Base-by-base conservation (phyloP, 306 rosid genomes). In the Cicer chorassanicum region DNA sequence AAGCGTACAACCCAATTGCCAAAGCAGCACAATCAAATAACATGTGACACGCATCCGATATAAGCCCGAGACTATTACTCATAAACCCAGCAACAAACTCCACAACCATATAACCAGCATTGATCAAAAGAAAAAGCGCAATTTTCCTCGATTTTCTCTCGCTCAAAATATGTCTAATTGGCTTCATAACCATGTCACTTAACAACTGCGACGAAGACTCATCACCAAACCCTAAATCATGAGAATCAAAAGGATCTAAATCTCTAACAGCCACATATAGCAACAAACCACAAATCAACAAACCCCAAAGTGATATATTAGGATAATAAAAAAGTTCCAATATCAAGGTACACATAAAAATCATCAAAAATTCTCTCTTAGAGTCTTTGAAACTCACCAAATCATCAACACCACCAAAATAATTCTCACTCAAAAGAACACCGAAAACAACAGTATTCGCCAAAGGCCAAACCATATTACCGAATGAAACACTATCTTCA, bases 1-100 rank as follows among this genome's bases (percentile, higher is more conserved):
- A 93, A 68, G 98, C 98, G 80, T 93, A 93, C 45, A 93, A 60
- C 71, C 98, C 98, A 81, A 93, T 90, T 7, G 98, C 97, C 82
- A 93, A 80, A 66, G 98, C 98, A 84, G 96, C 98, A 86, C 98
- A 93, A 80, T 93, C 98, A 82, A 93, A 93, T 89, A 93, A 81
- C 98, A 93, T 93, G 78, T 93, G 98, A 68, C 98, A 93, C 0
- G 97, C 98, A 87, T 93, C 98, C 4, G 98, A 89, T 74, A 93
- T 93, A 74, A 93, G 81, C 12, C 98, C 98, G 71, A 93, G 89
- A 84, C 98, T 93, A 80, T 93, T 93, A 83, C 98, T 89, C 98
- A 91, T 89, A 70, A 93, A 93, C 51, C 97, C 98, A 10, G 84
- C 97, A 83, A 83, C 87, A 79, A 93, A 93, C 42, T 93, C 98